Base-by-base conservation (phyloP, 306 rosid genomes). In the Trifolium dubium region DNA sequence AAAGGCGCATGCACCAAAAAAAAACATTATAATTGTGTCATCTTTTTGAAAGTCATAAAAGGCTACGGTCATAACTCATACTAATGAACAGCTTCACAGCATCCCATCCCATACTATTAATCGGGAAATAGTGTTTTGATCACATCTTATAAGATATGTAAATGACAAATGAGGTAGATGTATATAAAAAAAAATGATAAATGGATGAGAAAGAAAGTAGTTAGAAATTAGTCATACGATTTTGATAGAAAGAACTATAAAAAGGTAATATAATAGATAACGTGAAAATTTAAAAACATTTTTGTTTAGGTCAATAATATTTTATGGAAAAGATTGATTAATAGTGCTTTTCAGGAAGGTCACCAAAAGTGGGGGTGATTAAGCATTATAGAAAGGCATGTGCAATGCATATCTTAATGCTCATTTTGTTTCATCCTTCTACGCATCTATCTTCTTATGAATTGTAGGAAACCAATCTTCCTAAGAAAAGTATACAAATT, bases 41-140 rank as follows among this genome's bases (percentile, higher is more conserved):
- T 58, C 87, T 82, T 88, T 86, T 47, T 75, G 65, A 79, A 84
- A 88, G 82, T 41, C 50, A 64, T 35, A 61, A 77, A 54, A 18
- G 14, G 66, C 55, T 71, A 30, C 6, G 50, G 15, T 12, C 15
- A 44, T 2, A 44, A 44, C n/a, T n/a, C n/a, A n/a, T n/a, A n/a
- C n/a, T n/a, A n/a, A n/a, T n/a, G n/a, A n/a, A n/a, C n/a, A n/a
- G n/a, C n/a, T n/a, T n/a, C n/a, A 12, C 15, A 44, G 15, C 50
- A 4, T 44, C 50, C 0, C 0, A 43, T 11, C 14, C 63, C 41
- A 49, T 18, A 11, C 8, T 8, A 13, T 15, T 17, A 56, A 67
- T 10, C 3, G 35, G 30, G 32, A 58, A 41, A 44, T 55, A 74
- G 59, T 30, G 19, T 32, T 50, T n/a, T 15, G 23, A 23, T 1